Conservation (phyloP, 805 yeast genomes). For the Saccharomycopsis selenospora region DNA sequence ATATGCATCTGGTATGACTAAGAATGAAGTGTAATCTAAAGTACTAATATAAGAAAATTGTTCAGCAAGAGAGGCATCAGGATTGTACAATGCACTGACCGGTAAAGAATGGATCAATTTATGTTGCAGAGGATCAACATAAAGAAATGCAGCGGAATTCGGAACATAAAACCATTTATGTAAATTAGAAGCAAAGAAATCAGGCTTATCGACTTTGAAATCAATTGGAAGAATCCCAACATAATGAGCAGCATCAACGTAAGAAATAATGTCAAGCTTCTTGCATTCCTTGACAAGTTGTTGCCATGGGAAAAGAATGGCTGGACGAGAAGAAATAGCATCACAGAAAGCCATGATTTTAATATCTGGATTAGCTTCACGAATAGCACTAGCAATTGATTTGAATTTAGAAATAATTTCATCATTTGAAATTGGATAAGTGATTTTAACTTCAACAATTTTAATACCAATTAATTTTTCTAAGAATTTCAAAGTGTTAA, state of each 20-base stretch:
- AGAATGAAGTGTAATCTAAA: constrained; percentile 36
- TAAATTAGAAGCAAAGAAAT: constrained; percentile 52
- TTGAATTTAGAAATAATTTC: constrained; percentile 31
- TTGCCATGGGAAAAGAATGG: constrained; percentile 49
- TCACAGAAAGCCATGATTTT: constrained; percentile 44
- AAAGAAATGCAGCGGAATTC: constrained; percentile 50
- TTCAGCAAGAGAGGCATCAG: constrained; percentile 32
- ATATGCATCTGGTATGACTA: constrained; percentile 41
- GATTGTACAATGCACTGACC: constrained; percentile 41
- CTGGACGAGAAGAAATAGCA: constrained; percentile 59
- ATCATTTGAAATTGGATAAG: constrained; percentile 39
- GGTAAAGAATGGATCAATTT: constrained; percentile 48
- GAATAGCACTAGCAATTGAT: constrained; percentile 23
- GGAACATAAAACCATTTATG: constrained; percentile 68
- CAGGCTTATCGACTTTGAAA: constrained; percentile 37
- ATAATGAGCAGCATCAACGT: constrained; percentile 70
- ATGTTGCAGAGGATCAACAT: constrained; percentile 48
- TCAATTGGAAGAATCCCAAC: constrained; percentile 39
- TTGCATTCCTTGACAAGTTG: constrained; percentile 39
- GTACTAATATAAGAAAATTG: constrained; percentile 50
- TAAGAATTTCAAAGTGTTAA: constrained; percentile 41
- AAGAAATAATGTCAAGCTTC: constrained; percentile 40
- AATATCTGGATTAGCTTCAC: background rate
- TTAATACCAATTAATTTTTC: constrained; percentile 27
- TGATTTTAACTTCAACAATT: constrained; percentile 27